Conservation (phyloP, 345 rosid species). For the Mallotus nudiflorus region DNA sequence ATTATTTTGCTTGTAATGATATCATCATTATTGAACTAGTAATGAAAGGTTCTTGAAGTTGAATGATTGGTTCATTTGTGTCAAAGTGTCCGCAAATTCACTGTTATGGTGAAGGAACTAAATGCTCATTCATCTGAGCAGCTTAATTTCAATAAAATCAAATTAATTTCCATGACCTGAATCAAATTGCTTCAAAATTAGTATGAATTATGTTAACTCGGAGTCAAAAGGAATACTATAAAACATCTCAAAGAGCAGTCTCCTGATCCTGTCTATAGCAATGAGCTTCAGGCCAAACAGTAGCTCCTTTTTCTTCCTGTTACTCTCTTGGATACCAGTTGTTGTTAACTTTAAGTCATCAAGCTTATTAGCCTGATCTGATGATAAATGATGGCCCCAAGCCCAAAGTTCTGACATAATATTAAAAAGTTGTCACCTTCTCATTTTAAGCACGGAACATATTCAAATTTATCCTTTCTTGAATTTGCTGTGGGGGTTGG, state of each 20-base stretch:
- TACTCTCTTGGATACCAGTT: neutral
- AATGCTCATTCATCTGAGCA: neutral
- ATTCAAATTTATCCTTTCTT: neutral
- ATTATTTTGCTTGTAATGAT: too few species aligned
- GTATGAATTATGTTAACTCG: neutral
- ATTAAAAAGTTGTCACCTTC: neutral
- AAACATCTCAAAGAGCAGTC: neutral
- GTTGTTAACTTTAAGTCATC: neutral
- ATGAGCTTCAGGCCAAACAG: neutral
- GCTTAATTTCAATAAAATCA: neutral
- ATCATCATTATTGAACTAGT: neutral
- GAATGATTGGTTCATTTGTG: neutral
- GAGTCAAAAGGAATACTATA: neutral
- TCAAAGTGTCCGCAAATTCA: neutral
- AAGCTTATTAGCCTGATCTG: neutral
- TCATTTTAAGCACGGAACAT: neutral
- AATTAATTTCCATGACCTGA: neutral
- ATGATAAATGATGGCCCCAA: neutral
- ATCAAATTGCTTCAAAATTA: neutral
- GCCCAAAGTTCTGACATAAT: neutral
- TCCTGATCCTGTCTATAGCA: neutral
- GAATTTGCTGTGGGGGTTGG: neutral
- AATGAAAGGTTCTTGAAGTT: conserved; percentile 1
- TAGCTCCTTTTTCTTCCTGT: neutral
- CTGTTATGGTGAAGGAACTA: neutral